Evolutionary conservation across 495 filamentous ascomycete genomes (phyloP), one percentile per base, ranked within the genome.

Genomic region (Podospora pseudocomata): DNA sequence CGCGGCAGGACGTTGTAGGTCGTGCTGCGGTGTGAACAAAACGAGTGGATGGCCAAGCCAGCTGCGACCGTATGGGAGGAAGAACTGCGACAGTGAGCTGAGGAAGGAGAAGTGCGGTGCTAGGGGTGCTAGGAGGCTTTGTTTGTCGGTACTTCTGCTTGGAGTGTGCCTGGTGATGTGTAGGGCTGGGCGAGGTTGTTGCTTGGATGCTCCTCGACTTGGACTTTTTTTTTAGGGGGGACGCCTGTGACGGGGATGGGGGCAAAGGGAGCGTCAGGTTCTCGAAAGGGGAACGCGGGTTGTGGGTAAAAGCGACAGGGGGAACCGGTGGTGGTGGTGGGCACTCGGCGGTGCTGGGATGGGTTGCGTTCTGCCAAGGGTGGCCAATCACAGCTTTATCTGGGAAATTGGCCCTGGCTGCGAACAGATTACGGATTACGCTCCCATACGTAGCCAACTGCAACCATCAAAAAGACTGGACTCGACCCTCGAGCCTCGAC

Each of bases 1-100:
- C 60, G 60, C 60, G 60, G 65, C 65, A 68, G 19, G 65, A 39
- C 26, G 63, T 18, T 11, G 9, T 23, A 23, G 39, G 39, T 28
- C 57, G 28, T 69, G 68, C 49, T 30, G 65, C 57, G 27, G 59
- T 34, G n/a, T 56, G 32, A 57, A 55, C 54, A 59, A 71, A 76
- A 77, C 74, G 76, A 78, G 70, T 72, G 76, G 76, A 76, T 76
- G 76, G 74, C 59, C 75, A 74, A 78, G 75, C 70, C 73, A 71
- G 68, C 72, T 72, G 69, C 70, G 70, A 72, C 70, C 67, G 67
- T 61, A 32, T 32, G 30, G 20, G 27, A 20, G 26, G 55, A 58
- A 59, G 30, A 66, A 59, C 61, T 44, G 49, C 60, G 65, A 57
- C 49, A 23, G 20, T 34, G 64, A 65, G 34, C 63, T 60, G 58